phyloP scores from a whole-genome alignment of 208 protist species.

The Leishmania tarentolae region DNA sequence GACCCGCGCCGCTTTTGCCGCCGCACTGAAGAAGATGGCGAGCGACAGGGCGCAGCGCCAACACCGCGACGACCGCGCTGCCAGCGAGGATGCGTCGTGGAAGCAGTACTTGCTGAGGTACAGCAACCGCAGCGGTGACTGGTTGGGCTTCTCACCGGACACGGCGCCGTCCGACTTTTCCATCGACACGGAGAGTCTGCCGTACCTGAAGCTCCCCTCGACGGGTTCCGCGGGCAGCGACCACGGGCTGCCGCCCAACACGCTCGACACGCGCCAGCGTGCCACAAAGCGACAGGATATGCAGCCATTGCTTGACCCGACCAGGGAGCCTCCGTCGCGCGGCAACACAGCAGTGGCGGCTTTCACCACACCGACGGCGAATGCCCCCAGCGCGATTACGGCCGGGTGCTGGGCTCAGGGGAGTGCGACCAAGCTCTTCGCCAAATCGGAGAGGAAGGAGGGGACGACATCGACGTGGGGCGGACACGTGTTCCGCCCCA shows the following conservation, averaged over 20 bases:
- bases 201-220: slow-evolving; percentile 60
- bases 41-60: slow-evolving; percentile 36
- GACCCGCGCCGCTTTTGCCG: slow-evolving; percentile 54
- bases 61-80: slow-evolving; percentile 27
- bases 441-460: slow-evolving; percentile 14
- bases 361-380: slow-evolving; percentile 6
- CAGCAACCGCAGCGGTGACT: slow-evolving; percentile 20
- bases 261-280: slow-evolving; percentile 72
- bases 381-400: slow-evolving; percentile 10
- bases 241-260: slow-evolving; percentile 62
- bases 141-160: slow-evolving; percentile 25
- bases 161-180: slow-evolving; percentile 52
- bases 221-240: slow-evolving; percentile 40
- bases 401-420: slow-evolving; percentile 46
- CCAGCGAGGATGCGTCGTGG: slow-evolving; percentile 63
- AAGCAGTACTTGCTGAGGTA: slow-evolving; percentile 68
- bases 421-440: slow-evolving; percentile 47
- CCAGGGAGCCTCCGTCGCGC: background rate
- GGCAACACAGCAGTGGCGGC: slow-evolving; percentile 1
- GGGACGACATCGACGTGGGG: slow-evolving; percentile 42
- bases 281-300: slow-evolving; percentile 62
- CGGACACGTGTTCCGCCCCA: slow-evolving; percentile 48
- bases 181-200: slow-evolving; percentile 53
- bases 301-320: slow-evolving; percentile 24
- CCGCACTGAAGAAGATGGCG: slow-evolving; percentile 42